These are phyloP conservation scores for sweet orange (Citrus sinensis) DNA, from an alignment of 345 rosid species.

Conservation along the genomic window DNA sequence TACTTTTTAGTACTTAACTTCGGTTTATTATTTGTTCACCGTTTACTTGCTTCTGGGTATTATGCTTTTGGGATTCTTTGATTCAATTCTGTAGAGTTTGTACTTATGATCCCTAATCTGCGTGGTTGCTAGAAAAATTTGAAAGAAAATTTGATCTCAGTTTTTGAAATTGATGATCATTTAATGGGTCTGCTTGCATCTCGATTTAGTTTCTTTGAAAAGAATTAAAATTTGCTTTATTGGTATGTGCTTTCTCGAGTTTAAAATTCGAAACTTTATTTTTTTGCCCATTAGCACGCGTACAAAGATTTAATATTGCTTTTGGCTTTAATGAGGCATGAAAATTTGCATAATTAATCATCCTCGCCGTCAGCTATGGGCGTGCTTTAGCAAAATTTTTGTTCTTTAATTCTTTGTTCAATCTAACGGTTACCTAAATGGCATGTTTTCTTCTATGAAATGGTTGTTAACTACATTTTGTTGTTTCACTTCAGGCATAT, in stretches of 20 bases:
- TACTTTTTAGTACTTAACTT: not conserved
- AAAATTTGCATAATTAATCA: not conserved
- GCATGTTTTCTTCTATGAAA: not conserved
- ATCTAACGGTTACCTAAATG: not conserved
- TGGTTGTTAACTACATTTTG: not conserved
- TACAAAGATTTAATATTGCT: no score
- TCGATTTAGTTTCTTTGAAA: not conserved
- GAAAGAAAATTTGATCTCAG: not conserved
- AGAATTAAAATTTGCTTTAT: not conserved
- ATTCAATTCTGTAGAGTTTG: not conserved
- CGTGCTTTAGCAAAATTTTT: not conserved
- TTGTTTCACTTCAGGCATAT: constrained; percentile 22
- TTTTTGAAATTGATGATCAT: not conserved
- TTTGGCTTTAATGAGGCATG: not conserved
- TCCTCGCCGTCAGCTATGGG: not conserved
- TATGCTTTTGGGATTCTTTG: not conserved
- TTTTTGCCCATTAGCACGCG: not conserved
- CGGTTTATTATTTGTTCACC: not conserved
- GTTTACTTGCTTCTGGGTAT: not conserved
- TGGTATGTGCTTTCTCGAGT: not conserved
- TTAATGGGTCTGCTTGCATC: not conserved
- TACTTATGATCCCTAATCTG: not conserved
- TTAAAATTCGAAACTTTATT: not conserved
- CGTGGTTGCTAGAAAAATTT: not conserved
- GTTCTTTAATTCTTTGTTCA: not conserved